Base-by-base conservation (phyloP, 371 early-diverging fungal species). In the Rhizopus microsporus region DNA sequence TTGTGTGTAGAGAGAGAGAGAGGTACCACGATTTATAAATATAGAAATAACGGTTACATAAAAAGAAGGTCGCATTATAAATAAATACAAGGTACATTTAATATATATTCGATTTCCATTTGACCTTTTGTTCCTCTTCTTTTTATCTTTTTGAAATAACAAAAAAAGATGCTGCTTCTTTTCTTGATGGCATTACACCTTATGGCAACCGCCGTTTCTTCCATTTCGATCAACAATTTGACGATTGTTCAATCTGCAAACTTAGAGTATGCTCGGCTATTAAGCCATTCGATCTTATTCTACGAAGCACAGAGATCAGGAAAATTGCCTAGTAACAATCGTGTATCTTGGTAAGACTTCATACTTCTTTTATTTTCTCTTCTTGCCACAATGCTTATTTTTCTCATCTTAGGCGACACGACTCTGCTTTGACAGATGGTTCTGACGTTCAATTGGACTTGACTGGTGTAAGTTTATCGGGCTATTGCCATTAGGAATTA, bases 231-330 rank as follows among this genome's bases (percentile, higher is more conserved):
- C 37, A 38, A 23, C 38, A 37, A 46, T 10, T 17, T 57, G 31
- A 39, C 63, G 33, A 37, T 46, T 35, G 51, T 54, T 49, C 38
- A 61, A 17, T 51, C 16, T 15, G 44, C 65, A 1, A 62, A 30
- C 43, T 38, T 37, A n/a, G 51, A 56, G 39, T 65, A 61, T 51
- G 56, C 34, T 7, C 47, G 34, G 15, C 60, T 65, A 12, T 56
- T 83, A 12, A 68, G 71, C 39, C 71, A 83, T 47, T 72, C 77
- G 4, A 56, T 83, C 4, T 52, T 68, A 51, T 84, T 82, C 60
- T 84, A 80, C 47, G 84, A 84, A 57, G 84, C 83, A 7, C 83
- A 83, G 52, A 59, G 83, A 49, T 69, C 80, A 49, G 84, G 84
- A 30, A 71, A 66, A 7, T 56, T 84, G 13, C 77, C 80, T 29